phyloP scores from a whole-genome alignment of 2,329 filamentous ascomycete species.

The Colletotrichum spinosum region DNA sequence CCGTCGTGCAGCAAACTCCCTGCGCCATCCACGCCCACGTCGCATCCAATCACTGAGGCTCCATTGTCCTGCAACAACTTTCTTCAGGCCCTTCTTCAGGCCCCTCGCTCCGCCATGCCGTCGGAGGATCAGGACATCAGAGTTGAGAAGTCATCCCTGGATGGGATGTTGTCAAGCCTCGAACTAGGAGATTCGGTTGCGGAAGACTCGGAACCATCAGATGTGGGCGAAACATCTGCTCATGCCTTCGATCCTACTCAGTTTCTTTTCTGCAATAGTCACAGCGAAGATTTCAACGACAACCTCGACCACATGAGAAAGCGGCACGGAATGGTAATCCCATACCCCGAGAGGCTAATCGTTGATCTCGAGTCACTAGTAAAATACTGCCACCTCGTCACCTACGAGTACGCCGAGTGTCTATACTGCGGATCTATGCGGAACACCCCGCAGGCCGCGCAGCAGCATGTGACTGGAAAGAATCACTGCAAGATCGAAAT shows the following conservation, averaged over 20 bases:
- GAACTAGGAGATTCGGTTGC: not conserved
- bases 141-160: not conserved
- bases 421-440: slow-evolving; percentile 60
- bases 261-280: slow-evolving; percentile 57
- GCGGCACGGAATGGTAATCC: slow-evolving; percentile 59
- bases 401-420: slow-evolving; percentile 61
- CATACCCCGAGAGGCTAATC: slow-evolving; percentile 49
- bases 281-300: slow-evolving; percentile 44
- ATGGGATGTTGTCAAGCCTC: not conserved
- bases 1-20: rapidly evolving
- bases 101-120: not conserved
- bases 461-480: slow-evolving; percentile 63
- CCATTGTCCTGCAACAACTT: not conserved
- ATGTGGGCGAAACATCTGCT: not conserved
- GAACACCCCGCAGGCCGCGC: slow-evolving; percentile 55
- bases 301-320: slow-evolving; percentile 61
- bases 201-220: not conserved
- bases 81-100: no score
- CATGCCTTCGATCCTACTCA: slow-evolving; percentile 25
- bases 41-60: not conserved
- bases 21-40: not conserved
- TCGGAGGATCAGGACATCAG: not conserved
- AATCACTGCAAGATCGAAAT: slow-evolving; percentile 60
- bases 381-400: slow-evolving; percentile 59
- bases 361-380: slow-evolving; percentile 61